A percentile compares a stretch with the other conserved stretches of the same genome.
Conservation (phyloP, 2,329 filamentous ascomycete genomes). For the Pseudocercospora fuligena region DNA sequence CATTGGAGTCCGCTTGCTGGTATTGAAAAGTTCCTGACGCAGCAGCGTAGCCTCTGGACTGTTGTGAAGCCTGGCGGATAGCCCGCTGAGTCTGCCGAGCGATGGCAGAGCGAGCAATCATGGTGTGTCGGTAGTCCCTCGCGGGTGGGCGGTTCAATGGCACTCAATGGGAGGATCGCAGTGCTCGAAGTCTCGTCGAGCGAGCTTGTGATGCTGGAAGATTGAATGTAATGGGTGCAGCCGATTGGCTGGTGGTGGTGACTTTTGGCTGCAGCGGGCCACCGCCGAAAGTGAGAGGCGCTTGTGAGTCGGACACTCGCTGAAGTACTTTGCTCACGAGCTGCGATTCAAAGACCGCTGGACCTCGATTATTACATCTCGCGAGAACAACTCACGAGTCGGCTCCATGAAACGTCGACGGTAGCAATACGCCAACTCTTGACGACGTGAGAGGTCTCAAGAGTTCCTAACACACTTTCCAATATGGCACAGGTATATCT, state of each 20-base stretch:
- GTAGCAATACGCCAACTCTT: constrained; percentile 39
- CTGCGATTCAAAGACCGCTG: not conserved
- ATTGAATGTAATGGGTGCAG: constrained; percentile 23
- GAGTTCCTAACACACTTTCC: constrained; percentile 30
- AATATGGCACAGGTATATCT: constrained; percentile 22
- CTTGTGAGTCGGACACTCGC: not conserved
- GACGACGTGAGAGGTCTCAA: constrained; percentile 45
- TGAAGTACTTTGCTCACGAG: not conserved
- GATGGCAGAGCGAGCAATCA: constrained; percentile 71
- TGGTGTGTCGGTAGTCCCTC: constrained; percentile 44
- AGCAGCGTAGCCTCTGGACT: constrained; percentile 67
- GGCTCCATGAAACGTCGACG: constrained; percentile 38
- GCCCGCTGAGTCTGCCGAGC: constrained; percentile 67
- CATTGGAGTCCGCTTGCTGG: constrained; percentile 81
- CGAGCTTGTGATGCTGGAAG: not conserved
- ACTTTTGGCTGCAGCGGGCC: not conserved
- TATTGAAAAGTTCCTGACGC: constrained; percentile 81
- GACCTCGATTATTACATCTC: not conserved
- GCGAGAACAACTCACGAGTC: constrained; percentile 13
- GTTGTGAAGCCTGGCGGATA: constrained; percentile 64
- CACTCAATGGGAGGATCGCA: constrained; percentile 22
- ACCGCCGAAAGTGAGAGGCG: too few species aligned
- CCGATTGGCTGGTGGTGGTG: constrained; percentile 4
- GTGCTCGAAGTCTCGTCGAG: not conserved
- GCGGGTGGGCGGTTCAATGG: constrained; percentile 28